phyloP scores from a whole-genome alignment of 257 asterid genomes.

The Lavandula angustifolia region DNA sequence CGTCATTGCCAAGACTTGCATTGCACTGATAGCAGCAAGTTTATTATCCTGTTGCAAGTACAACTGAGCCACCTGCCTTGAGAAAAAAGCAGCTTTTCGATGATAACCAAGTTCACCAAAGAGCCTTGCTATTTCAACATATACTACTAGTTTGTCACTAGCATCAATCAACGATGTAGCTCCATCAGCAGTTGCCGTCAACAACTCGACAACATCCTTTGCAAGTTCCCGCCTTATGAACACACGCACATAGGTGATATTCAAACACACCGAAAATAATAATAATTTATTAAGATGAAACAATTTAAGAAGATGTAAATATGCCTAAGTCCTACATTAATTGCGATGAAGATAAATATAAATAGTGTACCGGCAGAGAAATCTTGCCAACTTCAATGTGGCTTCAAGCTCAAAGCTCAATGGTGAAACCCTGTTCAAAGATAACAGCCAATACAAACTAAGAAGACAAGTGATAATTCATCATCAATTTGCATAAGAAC shows the following conservation, averaged over 20 bases:
- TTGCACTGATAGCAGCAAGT: slow-evolving; percentile 93
- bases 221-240: slow-evolving; percentile 85
- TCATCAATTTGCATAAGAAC: slow-evolving; percentile 11
- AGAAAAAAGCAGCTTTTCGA: slow-evolving; percentile 97
- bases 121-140: slow-evolving; percentile 91
- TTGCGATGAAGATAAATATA: slow-evolving; percentile 15
- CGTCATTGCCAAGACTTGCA: slow-evolving; percentile 99
- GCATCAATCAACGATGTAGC: slow-evolving; percentile 95
- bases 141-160: slow-evolving; percentile 83
- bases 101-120: slow-evolving; percentile 93
- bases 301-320: slow-evolving; percentile 16
- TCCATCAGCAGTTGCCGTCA: slow-evolving; percentile 96
- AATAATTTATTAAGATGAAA: neutral
- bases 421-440: slow-evolving; percentile 86
- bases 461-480: slow-evolving; percentile 15
- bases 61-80: slow-evolving; percentile 96
- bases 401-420: slow-evolving; percentile 98
- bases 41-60: slow-evolving; percentile 95
- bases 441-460: slow-evolving; percentile 27
- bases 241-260: slow-evolving; percentile 14
- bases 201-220: slow-evolving; percentile 87
- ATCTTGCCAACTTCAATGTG: slow-evolving; percentile 90
- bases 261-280: slow-evolving; percentile 15
- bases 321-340: slow-evolving; percentile 18
- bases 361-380: slow-evolving; percentile 82